Percentiles rank a stretch among this genome's conserved stretches.
phyloP scores from a whole-genome alignment of 768 basidiomycete species.

The Trametes cinnabarina region DNA sequence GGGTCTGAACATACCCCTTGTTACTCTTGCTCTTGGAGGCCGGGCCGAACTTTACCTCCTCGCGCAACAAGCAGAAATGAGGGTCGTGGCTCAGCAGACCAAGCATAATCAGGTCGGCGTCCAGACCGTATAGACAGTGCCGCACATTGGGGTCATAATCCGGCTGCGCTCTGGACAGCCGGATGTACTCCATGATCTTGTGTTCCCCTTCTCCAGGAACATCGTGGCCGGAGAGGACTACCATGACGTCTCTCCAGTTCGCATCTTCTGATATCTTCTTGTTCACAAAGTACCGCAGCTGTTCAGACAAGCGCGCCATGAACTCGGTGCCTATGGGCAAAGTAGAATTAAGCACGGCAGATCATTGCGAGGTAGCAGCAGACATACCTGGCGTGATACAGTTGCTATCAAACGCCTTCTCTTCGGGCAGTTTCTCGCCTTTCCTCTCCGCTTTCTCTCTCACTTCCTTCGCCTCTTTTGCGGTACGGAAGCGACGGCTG shows the following conservation, averaged over 20 bases:
- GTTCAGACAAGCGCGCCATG: constrained; percentile 89
- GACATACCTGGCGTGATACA: constrained; percentile 93
- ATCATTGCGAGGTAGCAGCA: not conserved
- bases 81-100: constrained; percentile 96
- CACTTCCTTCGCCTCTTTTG: constrained; percentile 86
- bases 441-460: constrained; percentile 83
- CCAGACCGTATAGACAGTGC: constrained; percentile 97
- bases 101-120: constrained; percentile 98
- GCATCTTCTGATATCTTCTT: constrained; percentile 98
- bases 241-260: constrained; percentile 88
- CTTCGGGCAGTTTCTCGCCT: constrained; percentile 87
- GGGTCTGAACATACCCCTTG: constrained; percentile 40
- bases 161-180: constrained; percentile 89
- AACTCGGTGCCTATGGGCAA: constrained; percentile 80
- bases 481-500: constrained; percentile 88
- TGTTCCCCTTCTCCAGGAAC: constrained; percentile 99
- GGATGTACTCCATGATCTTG: constrained; percentile 99
- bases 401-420: constrained; percentile 97
- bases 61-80: constrained; percentile 94
- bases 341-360: not conserved
- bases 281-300: constrained; percentile 93
- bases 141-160: constrained; percentile 96
- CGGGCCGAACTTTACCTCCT: constrained; percentile 98
- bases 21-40: constrained; percentile 67
- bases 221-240: constrained; percentile 95